Conservation (phyloP, 768 basidiomycete genomes). For the Dioszegia aurantiaca region DNA sequence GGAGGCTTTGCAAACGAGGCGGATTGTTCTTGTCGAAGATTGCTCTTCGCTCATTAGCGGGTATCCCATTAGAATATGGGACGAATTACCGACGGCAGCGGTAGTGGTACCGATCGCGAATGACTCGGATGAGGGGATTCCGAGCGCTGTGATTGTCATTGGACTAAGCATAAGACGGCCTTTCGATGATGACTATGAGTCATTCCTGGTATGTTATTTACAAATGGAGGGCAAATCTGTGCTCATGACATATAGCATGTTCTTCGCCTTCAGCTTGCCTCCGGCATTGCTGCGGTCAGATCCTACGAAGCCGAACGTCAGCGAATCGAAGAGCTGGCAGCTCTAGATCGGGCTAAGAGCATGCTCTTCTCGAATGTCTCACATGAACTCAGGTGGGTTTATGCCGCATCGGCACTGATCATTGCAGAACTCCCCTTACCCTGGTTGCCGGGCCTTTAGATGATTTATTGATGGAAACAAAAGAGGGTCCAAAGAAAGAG, state of each 20-base stretch:
- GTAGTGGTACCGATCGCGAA: constrained; percentile 43
- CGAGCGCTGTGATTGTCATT: constrained; percentile 37
- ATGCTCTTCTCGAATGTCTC: constrained; percentile 40
- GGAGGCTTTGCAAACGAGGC: constrained; percentile 35
- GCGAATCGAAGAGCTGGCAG: constrained; percentile 41
- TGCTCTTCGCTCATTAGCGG: constrained; percentile 36
- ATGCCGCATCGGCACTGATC: constrained; percentile 8
- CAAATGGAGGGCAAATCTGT: background rate
- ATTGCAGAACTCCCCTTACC: constrained; percentile 36
- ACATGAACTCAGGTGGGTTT: constrained; percentile 28
- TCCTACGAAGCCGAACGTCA: constrained; percentile 45
- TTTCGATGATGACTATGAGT: constrained; percentile 47
- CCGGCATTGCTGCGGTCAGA: constrained; percentile 44
- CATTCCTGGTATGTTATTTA: constrained; percentile 31
- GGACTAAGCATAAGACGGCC: constrained; percentile 44
- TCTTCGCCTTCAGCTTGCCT: constrained; percentile 40
- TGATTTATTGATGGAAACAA: constrained; percentile 34
- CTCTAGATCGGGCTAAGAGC: constrained; percentile 43
- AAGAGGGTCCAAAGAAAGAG: constrained; percentile 36
- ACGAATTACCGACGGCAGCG: constrained; percentile 42
- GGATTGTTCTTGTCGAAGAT: constrained; percentile 41
- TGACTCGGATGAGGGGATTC: constrained; percentile 43
- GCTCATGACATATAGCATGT: constrained; percentile 21
- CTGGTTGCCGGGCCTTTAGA: constrained; percentile 46
- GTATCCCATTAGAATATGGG: constrained; percentile 44